Conservation (phyloP, 1,284 basidiomycete genomes). For the Pulveroboletus sp. region DNA sequence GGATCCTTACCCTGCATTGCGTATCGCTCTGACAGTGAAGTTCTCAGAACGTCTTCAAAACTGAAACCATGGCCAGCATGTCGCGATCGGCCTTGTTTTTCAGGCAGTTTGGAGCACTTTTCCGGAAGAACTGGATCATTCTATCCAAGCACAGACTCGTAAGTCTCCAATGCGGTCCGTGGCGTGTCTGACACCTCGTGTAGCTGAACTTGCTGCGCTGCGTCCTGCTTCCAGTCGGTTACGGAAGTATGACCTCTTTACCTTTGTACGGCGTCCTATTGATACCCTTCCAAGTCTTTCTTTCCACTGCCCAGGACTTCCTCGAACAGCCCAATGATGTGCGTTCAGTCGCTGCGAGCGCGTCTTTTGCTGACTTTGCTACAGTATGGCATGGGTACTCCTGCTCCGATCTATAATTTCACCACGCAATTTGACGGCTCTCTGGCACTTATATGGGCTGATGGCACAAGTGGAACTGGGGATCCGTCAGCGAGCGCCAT, state of each 20-base stretch:
- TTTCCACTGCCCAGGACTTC: conserved; percentile 64
- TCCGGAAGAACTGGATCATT: conserved; percentile 78
- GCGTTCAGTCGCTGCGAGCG: conserved; percentile 2
- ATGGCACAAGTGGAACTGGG: conserved; percentile 55
- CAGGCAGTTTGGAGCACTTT: conserved; percentile 62
- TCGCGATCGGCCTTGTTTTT: conserved; percentile 48
- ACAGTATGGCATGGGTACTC: conserved; percentile 68
- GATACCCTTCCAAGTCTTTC: conserved; percentile 48
- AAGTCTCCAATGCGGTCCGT: conserved; percentile 31
- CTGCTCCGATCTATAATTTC: conserved; percentile 52
- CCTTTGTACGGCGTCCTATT: neutral
- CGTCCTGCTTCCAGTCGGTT: conserved; percentile 68
- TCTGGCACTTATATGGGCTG: conserved; percentile 62
- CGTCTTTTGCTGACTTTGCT: conserved; percentile 6
- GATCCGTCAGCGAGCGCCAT: conserved; percentile 55
- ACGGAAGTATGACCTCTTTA: conserved; percentile 41
- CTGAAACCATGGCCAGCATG: conserved; percentile 6
- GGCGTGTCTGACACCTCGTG: conserved; percentile 16
- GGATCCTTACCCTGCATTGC: neutral
- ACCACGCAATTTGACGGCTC: conserved; percentile 52
- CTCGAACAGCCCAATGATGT: conserved; percentile 48
- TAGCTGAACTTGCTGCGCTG: conserved; percentile 69
- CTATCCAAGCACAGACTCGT: conserved; percentile 64
- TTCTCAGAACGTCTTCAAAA: neutral
- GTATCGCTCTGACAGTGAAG: neutral